These are phyloP conservation scores for Lepidium aucheri DNA, from an alignment of 345 rosid species.

Conservation along the genomic window DNA sequence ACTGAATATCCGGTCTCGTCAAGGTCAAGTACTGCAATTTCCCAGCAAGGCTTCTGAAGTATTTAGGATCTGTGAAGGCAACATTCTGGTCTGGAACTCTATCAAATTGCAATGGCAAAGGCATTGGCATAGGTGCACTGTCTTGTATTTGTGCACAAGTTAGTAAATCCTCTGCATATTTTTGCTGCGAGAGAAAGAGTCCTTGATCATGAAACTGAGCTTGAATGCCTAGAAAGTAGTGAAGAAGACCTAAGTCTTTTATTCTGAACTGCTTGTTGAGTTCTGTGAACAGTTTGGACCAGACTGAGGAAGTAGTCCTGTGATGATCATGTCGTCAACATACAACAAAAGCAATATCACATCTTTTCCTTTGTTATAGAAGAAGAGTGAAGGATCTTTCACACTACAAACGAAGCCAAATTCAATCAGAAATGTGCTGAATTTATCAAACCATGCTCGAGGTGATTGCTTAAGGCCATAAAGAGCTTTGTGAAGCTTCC, in stretches of 20 bases:
- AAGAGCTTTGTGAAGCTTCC: background rate
- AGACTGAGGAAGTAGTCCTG: background rate
- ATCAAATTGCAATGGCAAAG: background rate
- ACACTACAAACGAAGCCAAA: background rate
- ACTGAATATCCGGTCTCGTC: no score
- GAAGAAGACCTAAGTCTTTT: no score
- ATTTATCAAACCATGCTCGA: background rate
- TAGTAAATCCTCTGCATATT: background rate
- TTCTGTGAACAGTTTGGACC: no score
- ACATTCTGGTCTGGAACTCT: background rate
- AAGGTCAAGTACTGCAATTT: no score
- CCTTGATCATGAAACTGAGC: no score
- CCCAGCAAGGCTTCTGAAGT: background rate
- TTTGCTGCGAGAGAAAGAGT: background rate
- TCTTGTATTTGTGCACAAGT: background rate
- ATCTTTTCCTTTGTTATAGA: background rate
- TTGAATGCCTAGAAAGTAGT: no score
- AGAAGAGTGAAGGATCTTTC: background rate
- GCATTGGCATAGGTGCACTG: background rate
- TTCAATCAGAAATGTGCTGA: background rate
- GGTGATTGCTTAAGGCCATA: background rate
- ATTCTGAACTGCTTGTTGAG: no score
- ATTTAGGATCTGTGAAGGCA: background rate
- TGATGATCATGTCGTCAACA: background rate
- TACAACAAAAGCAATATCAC: background rate